A percentile compares a stretch with the other conserved stretches of the same genome.
Evolutionary conservation across 176 grass and related monocot species (phyloP).

Genomic region (Musa itinerans): DNA sequence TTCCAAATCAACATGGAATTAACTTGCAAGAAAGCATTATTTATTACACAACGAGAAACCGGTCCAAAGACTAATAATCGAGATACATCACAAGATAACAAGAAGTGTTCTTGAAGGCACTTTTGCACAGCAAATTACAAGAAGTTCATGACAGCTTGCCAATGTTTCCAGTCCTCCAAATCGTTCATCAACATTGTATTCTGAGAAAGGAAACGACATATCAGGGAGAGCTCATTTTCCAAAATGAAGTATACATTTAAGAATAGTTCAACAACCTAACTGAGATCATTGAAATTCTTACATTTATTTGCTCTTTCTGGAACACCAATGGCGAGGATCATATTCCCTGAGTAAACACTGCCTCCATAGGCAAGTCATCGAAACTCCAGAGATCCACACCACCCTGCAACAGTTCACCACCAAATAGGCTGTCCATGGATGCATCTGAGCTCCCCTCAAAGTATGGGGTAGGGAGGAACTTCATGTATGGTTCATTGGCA

Average conservation of each 20-base stretch:
- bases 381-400: slow-evolving; percentile 68
- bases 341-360: no score
- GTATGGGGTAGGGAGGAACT: slow-evolving; percentile 37
- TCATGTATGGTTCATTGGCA: slow-evolving; percentile 28
- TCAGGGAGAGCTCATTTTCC: not conserved
- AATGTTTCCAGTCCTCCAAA: not conserved
- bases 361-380: slow-evolving; percentile 49
- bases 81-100: not conserved
- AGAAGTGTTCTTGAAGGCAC: not conserved
- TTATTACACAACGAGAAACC: not conserved
- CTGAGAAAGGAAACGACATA: not conserved
- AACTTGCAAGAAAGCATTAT: not conserved
- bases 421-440: slow-evolving; percentile 34
- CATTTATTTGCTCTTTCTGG: slow-evolving; percentile 19
- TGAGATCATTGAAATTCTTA: not conserved
- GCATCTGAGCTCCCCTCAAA: slow-evolving; percentile 26
- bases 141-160: not conserved
- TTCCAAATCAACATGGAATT: not conserved
- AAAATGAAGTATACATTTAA: not conserved
- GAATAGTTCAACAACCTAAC: no score
- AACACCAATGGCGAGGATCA: not conserved
- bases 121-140: not conserved
- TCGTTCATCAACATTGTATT: not conserved
- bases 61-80: not conserved
- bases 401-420: slow-evolving; percentile 29